Evolutionary conservation across 2,329 filamentous ascomycete genomes (phyloP), one percentile per base, ranked within the genome.

Genomic region (Aspergillus sp.): DNA sequence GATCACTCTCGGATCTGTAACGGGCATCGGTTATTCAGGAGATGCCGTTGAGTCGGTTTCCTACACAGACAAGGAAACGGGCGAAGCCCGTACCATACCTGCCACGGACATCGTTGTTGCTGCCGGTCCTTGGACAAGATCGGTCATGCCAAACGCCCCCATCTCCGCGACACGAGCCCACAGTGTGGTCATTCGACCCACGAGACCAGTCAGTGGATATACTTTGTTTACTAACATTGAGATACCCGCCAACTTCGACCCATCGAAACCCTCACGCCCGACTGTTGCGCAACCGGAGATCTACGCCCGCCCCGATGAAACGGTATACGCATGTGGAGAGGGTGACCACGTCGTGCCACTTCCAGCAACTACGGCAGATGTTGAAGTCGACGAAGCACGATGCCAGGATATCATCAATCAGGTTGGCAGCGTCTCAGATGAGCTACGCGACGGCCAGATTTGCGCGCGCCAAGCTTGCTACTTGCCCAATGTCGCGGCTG

Each of bases 311-410:
- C 93, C 93, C 0, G 90, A 92, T 72, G 85, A 90, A 57, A 93
- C 96, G 73, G 89, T 96, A 11, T 99, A 99, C 74, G 93, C 92
- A 0, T 99, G 95, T 72, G 95, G 92, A 49, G 93, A 97, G 70
- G 91, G 92, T 22, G 95, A 99, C 72, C 84, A 84, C 1, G 75
- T 82, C 3, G 83, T 91, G 0, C 89, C 91, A 0, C 82, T 99
- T 1, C 95, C 95, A 0, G 80, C 86, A 2, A 88, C 88, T 0
- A 87, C 90, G 3, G 90, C 91, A 64, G 82, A 88, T 6, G 94
- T 98, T 2, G 77, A 88, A 67, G 86, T 88, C 60, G 93, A 98
- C 71, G 83, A 87, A 59, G 77, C 80, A 6, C 85, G 91, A 59
- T 97, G 93, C 77, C 88, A 96, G 72, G 92, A 96, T 69, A 87